Conservation (phyloP, 352 stramenopile species). For the Phytophthora pseudosyringae region DNA sequence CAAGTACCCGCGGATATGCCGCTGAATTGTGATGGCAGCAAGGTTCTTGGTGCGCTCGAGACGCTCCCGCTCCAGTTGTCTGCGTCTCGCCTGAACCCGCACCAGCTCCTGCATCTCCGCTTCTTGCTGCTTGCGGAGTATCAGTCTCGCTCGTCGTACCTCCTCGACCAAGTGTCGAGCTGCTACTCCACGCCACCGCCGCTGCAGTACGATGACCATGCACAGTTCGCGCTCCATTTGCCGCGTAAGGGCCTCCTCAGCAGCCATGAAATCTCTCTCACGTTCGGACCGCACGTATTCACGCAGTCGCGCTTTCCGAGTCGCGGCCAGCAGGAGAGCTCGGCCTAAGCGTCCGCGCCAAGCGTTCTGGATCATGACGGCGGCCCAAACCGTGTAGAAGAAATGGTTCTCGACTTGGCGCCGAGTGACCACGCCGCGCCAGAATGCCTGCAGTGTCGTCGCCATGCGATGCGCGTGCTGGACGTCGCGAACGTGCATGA, state of each 20-base stretch:
- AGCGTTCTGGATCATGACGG: conserved; percentile 71
- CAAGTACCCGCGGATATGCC: conserved; percentile 67
- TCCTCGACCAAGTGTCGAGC: conserved; percentile 69
- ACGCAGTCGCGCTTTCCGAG: conserved; percentile 60
- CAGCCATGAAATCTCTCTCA: conserved; percentile 62
- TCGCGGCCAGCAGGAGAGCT: conserved; percentile 55
- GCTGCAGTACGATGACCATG: conserved; percentile 71
- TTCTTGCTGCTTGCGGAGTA: conserved; percentile 73
- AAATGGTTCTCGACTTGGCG: conserved; percentile 65
- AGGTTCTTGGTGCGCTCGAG: conserved; percentile 50
- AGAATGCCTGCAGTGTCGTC: conserved; percentile 65
- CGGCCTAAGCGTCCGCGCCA: conserved; percentile 69
- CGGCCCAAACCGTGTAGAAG: conserved; percentile 66
- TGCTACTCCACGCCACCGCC: conserved; percentile 74
- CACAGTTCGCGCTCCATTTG: conserved; percentile 59
- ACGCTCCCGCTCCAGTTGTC: conserved; percentile 58
- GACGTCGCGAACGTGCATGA: conserved; percentile 41
- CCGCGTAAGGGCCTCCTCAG: conserved; percentile 48
- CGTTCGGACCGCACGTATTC: conserved; percentile 76
- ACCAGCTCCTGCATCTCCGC: conserved; percentile 73
- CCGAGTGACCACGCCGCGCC: conserved; percentile 55
- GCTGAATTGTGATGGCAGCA: conserved; percentile 74
- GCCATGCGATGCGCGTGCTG: conserved; percentile 43
- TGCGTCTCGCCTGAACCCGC: conserved; percentile 51
- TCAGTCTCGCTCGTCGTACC: conserved; percentile 56